Conservation (phyloP, 2,329 filamentous ascomycete species). For the Colletotrichum sp. region DNA sequence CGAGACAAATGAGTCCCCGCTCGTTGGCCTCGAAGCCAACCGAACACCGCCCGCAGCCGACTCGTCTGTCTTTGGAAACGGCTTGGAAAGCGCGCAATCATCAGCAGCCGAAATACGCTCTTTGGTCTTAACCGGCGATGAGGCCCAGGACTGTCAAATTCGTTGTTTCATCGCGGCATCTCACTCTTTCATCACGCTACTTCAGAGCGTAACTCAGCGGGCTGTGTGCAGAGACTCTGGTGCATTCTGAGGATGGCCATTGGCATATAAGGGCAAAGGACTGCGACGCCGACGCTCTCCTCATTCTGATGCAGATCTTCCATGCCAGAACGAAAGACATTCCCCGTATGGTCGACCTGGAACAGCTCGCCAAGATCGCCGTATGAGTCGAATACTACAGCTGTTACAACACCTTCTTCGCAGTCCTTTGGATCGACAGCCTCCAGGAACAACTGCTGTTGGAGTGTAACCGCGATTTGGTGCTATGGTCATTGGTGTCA, state of each 20-base stretch:
- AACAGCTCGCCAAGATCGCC: slow-evolving; percentile 29
- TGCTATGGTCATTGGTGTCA: slow-evolving; percentile 13
- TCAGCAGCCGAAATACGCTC: no score
- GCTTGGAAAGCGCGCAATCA: no score
- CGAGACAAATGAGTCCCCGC: no score
- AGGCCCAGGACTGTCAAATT: neutral
- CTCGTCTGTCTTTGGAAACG: no score
- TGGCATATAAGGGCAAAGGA: neutral
- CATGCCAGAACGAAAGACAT: slow-evolving; percentile 27
- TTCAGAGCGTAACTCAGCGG: slow-evolving; percentile 10
- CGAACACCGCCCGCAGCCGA: no score
- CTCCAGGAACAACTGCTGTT: neutral
- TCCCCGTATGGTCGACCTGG: slow-evolving; percentile 23
- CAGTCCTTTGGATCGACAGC: slow-evolving; percentile 15
- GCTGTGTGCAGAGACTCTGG: slow-evolving; percentile 12
- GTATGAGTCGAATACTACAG: slow-evolving; percentile 32
- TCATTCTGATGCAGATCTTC: slow-evolving; percentile 32
- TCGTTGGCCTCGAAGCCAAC: no score
- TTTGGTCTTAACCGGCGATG: no score
- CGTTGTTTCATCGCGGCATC: slow-evolving; percentile 23
- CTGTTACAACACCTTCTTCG: slow-evolving; percentile 27
- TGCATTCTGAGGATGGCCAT: neutral
- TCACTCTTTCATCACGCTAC: slow-evolving; percentile 17
- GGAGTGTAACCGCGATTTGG: slow-evolving; percentile 2
- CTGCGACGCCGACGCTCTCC: slow-evolving; percentile 32